phyloP scores from a whole-genome alignment of 2,329 filamentous ascomycete species.

The Fusarium euwallaceae region DNA sequence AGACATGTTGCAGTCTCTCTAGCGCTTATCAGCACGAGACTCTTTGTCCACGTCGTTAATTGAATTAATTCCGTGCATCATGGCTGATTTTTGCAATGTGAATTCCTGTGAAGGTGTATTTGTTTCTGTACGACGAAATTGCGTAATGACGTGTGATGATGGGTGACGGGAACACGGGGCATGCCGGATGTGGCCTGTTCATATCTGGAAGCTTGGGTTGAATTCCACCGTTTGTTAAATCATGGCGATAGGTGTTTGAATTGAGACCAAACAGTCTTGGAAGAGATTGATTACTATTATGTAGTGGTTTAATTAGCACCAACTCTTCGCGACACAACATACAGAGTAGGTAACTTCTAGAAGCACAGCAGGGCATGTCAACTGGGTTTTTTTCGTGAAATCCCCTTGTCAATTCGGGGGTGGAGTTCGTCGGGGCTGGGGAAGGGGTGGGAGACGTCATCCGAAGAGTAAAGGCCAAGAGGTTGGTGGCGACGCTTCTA shows the following conservation, averaged over 20 bases:
- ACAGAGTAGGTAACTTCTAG: conserved; percentile 2
- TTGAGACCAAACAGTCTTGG: background rate
- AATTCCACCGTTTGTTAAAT: background rate
- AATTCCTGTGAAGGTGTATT: background rate
- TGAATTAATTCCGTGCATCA: background rate
- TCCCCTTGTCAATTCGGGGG: conserved; percentile 1
- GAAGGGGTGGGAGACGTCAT: conserved; percentile 26
- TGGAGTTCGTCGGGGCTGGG: conserved; percentile 9
- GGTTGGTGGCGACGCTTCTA: conserved; percentile 23
- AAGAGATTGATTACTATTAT: background rate
- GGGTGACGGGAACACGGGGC: background rate
- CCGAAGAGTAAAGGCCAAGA: conserved; percentile 10
- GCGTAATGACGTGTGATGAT: background rate
- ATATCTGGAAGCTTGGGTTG: background rate
- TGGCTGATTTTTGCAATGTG: background rate
- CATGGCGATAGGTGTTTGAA: background rate
- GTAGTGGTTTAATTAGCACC: background rate
- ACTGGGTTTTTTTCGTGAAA: background rate
- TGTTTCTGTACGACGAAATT: background rate
- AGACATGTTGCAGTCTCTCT: background rate
- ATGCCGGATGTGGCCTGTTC: background rate
- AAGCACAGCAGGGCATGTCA: conserved; percentile 2
- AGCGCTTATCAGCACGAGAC: background rate
- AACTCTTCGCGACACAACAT: background rate
- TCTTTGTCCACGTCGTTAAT: background rate